Evolutionary conservation across 345 rosid genomes (phyloP), one percentile per base, ranked within the genome.

Genomic region (Eucalyptus curtisii): DNA sequence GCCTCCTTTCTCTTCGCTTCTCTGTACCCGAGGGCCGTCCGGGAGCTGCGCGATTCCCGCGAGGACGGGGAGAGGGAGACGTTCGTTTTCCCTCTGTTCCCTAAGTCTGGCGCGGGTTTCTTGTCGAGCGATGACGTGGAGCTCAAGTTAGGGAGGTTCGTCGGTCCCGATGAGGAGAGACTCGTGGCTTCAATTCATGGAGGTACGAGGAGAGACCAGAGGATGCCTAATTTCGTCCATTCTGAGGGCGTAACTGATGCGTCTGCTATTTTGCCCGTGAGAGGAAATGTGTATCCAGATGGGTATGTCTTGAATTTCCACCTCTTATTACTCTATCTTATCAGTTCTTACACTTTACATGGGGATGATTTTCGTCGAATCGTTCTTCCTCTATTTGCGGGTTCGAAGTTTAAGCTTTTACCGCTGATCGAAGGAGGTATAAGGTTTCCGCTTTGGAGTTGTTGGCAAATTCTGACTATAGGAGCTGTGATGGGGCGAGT

Each of bases 251-350:
- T 91, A 25, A 87, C 81, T 55, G 96, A 92, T 91, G 91, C 96
- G 84, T 94, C 98, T 89, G n/a, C 95, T 37, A 66, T 92, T 92
- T 93, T 96, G 47, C 99, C 99, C 40, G 95, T 94, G 16, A 91
- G 90, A 53, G 99, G 99, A 85, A 96, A 93, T 91, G 95, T 97
- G 88, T 95, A 89, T 93, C 98, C 98, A 52, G 96, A 96, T 92
- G 99, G 98, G 99, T 96, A 93, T 90, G 94, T 71, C 37, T 85
- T 64, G 52, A 87, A 85, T 86, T 90, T 49, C 22, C 57, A 47
- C 27, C 81, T 82, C 91, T 87, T 31, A 13, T 49, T 90, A 16
- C 45, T 88, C 50, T 80, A 59, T 88, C 71, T 88, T 3, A 4
- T 55, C 12, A 14, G 45, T 86, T 86, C 42, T 84, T 44, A 24